Evolutionary conservation across 2,329 filamentous ascomycete species (phyloP), one percentile per base, ranked within the genome.

Genomic region (Curvularia spicifera): DNA sequence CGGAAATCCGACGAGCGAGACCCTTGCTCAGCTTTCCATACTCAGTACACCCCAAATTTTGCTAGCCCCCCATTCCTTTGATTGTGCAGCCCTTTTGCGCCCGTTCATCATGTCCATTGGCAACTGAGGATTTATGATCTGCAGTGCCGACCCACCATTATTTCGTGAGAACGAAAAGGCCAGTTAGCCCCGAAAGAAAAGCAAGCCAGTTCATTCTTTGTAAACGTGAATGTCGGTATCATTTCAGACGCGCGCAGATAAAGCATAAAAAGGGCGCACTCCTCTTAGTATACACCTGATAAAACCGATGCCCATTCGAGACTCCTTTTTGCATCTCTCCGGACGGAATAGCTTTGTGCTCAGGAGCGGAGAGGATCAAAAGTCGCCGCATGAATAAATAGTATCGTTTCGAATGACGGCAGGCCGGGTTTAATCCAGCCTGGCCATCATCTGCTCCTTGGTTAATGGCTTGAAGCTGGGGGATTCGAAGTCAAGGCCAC

Each of bases 361-460:
- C 64, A 59, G 66, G 64, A 70, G 66, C 67, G 66, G 64, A 71
- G 67, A 72, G 65, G 65, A 70, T 62, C 62, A 63, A 59, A 75
- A 71, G 71, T 70, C 71, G 69, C 70, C 69, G 71, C 71, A 69
- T 70, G 67, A 71, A 70, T 67, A 69, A 72, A 73, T 74, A 70
- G 76, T 74, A 73, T 79, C 76, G 74, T 79, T 70, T 78, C 70
- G 71, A 67, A 70, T 77, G 63, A 70, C 59, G 52, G 58, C 46
- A 57, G 44, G 50, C 48, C 56, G 52, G 62, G 50, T 60, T 80
- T 82, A 99, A 81, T 99, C 95, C 79, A 99, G 84, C 79, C 93
- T 92, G 59, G 95, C 95, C 82, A 97, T 91, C 95, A 99, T 98
- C 78, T 97, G 92, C 73, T 95, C 90, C 83, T 93, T 96, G 73